Evolutionary conservation across 495 filamentous ascomycete species (phyloP).

Genomic region (Viridothelium virens): DNA sequence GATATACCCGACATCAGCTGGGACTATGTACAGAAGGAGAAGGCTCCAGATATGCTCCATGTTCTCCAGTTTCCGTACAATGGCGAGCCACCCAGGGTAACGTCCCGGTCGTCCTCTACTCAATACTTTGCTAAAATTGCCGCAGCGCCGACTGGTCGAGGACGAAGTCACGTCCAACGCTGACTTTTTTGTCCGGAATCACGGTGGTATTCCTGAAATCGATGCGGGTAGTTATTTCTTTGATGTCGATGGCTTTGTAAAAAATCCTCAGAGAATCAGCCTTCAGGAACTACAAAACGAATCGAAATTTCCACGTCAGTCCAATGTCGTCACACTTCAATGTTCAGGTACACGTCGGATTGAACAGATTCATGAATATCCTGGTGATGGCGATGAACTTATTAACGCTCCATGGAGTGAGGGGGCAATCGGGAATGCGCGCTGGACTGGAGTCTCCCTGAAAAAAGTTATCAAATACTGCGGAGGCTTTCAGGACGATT

Average conservation of each 20-base stretch:
- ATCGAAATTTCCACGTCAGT: conserved; percentile 43
- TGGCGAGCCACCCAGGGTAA: conserved; percentile 50
- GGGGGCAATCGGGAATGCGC: conserved; percentile 57
- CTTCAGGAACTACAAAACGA: conserved; percentile 51
- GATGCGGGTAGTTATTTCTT: conserved; percentile 45
- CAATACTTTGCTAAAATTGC: not conserved
- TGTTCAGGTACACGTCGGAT: conserved; percentile 60
- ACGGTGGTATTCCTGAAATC: conserved; percentile 56
- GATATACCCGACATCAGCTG: conserved; percentile 49
- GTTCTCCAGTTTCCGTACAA: conserved; percentile 64
- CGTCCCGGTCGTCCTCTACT: not conserved
- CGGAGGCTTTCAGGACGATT: conserved; percentile 46
- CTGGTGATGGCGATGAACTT: conserved; percentile 58
- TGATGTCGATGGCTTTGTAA: conserved; percentile 49
- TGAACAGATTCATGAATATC: conserved; percentile 55
- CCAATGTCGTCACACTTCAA: conserved; percentile 51
- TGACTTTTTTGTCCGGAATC: conserved; percentile 58
- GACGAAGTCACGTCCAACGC: conserved; percentile 50
- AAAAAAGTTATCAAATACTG: conserved; percentile 61
- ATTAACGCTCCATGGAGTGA: conserved; percentile 62
- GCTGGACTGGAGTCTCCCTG: conserved; percentile 54
- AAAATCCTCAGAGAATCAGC: conserved; percentile 44
- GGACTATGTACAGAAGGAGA: conserved; percentile 50
- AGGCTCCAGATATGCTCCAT: conserved; percentile 58
- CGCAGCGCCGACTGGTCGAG: conserved; percentile 36